Base-by-base conservation (phyloP, 345 rosid species). In the Euphorbia lathyris region DNA sequence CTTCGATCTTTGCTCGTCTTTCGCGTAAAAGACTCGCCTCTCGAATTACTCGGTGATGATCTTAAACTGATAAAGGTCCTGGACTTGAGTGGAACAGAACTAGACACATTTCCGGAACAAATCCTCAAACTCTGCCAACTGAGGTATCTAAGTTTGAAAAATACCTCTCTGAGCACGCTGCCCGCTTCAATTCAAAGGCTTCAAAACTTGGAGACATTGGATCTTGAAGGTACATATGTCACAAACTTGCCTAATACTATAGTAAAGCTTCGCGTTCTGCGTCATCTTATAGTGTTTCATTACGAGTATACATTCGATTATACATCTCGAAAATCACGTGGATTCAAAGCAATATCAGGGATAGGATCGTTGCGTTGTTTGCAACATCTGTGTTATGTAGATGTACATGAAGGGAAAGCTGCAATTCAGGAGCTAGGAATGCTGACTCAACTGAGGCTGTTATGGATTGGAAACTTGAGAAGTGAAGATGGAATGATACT, bases 381-480 rank as follows among this genome's bases (percentile, higher is more conserved):
- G 30, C 59, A 55, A 23, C 59, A 55, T 25, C 30, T 55, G 6
- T 55, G 16, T 55, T 55, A 55, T 13, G 9, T 55, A 11, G 59
- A 55, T 55, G 30, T 55, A 55, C 16, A 55, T 4, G 5, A 25
- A 2, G 59, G 59, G 6, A 55, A 55, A 55, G 29, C 59, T 23
- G 30, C 30, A 9, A 55, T 55, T 25, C 59, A 55, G 10, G 59
- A 55, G 23, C 16, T 55, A 22, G 59, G 59, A 25, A 55, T 23
- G 59, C 30, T 55, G 17, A 23, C 16, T 5, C 59, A 55, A 25
- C 59, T 55, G n/a, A 9, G 59, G 16, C 3, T 55, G 14, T 25
- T 55, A 55, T 55, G 59, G 59, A 55, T 55, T 55, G 59, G 59
- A 11, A 55, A 55, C 59, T 55, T 55, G 59, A 55, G 30, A 55